Base-by-base conservation (phyloP, 306 rosid species). In the Styphnolobium japonicum region DNA sequence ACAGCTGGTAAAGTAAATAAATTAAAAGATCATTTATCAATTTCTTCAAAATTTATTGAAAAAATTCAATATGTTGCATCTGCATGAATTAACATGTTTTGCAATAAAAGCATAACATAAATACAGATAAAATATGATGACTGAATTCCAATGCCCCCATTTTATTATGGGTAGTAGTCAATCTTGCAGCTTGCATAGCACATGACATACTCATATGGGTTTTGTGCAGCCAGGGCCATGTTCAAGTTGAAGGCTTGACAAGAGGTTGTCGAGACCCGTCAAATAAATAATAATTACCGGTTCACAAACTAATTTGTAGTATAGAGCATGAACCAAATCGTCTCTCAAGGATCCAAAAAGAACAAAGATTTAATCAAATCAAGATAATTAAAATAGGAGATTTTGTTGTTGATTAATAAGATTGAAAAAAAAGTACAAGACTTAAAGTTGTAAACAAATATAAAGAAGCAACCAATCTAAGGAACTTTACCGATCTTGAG, bases 1-100 rank as follows among this genome's bases (percentile, higher is more conserved):
- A 49, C 37, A 79, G 60, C 94, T 85, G 80, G 72, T 77, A 77
- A 11, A 56, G 22, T 11, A 58, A 33, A 46, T 4, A 2, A 23
- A 12, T 4, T 15, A 10, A 23, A 8, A 46, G 3, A 42, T 42
- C 1, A 15, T 56, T 21, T 10, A 29, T 62, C 37, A 58, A 58
- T 58, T 58, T 57, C 53, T n/a, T 48, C 1, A 4, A 48, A 4
- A 12, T 14, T 10, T 11, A 5, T 23, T 11, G 49, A 43, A 43
- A 11, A 43, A 10, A 42, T 10, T 42, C 16, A 23, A 22, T 23
- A 10, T 56, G 64, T 8, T 23, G 4, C 37, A 15, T 3, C 18
- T 23, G 4, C 37, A 15, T 3, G 60, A 10, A 4, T 29, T 18
- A 10, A 0, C 0, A 19, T 46, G 37, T 9, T 43, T 39, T 45